Evolutionary conservation across 805 yeast genomes (phyloP), one percentile per base, ranked within the genome.

Genomic region (Brettanomyces nanus): DNA sequence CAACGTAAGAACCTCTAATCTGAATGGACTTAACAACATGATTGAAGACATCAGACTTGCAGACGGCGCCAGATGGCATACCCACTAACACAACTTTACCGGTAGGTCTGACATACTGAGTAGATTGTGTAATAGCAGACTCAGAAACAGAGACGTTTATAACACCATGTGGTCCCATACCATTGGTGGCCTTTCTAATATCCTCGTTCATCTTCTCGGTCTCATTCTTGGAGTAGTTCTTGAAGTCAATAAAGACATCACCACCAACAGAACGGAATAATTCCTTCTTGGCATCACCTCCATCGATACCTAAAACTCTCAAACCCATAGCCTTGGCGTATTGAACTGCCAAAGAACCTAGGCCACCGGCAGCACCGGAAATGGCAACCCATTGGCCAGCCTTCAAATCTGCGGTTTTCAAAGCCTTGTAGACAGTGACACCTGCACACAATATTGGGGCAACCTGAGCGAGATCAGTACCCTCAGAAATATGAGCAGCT

Each of bases 1-100:
- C 80, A 34, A 74, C 80, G 50, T 71, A 72, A 33, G 80, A 74
- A 44, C 78, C 80, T 47, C 59, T 63, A 54, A 76, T 72, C 52
- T 58, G 63, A 47, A 76, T 59, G 37, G 77, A 69, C 57, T 65
- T 73, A 41, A 73, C 69, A 41, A 77, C 81, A 33, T 73, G 68
- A 39, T 62, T 59, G 62, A 75, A 73, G 30, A 76, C 77, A 35
- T 66, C 63, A 18, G 77, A 67, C 40, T 58, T 53, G 47, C 70
- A 66, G 46, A 70, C 70, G 41, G 81, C 78, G 45, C 68, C 73
- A 11, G 80, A 76, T 48, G 83, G 83, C 55, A 76, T 63, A 49
- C 83, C 82, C 39, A 77, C 80, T 33, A 68, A 64, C 34, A 68
- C 75, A 50, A 77, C 77, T 42, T 72, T 76, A 58, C 83, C 83